These are phyloP conservation scores for Xylona heveae DNA, from an alignment of 495 filamentous ascomycete genomes.

Conservation along the genomic window DNA sequence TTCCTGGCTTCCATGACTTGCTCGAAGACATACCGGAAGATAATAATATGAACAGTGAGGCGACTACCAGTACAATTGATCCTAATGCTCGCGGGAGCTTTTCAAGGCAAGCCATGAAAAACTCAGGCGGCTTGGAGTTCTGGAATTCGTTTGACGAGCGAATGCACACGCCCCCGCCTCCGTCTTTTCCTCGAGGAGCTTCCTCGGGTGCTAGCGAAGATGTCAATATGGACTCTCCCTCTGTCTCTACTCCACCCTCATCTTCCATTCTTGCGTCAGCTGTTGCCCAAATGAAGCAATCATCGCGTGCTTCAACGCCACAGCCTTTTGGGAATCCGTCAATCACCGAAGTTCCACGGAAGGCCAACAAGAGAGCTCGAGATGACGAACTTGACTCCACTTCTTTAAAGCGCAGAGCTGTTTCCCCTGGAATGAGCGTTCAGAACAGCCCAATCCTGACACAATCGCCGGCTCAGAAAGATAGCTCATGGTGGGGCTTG, in stretches of 20 bases:
- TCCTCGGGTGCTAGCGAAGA: conserved; percentile 53
- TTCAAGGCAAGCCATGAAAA: conserved; percentile 45
- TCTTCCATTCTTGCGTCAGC: conserved; percentile 13
- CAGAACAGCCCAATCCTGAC: conserved; percentile 73
- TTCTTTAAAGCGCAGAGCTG: conserved; percentile 80
- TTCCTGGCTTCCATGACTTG: conserved; percentile 12
- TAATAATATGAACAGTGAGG: conserved; percentile 33
- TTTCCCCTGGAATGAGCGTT: conserved; percentile 79
- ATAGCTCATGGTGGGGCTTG: conserved; percentile 53
- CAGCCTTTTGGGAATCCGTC: conserved; percentile 29
- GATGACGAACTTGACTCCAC: conserved; percentile 85
- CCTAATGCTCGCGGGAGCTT: conserved; percentile 40
- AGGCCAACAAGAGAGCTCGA: conserved; percentile 55
- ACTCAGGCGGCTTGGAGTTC: conserved; percentile 50
- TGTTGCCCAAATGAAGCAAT: too few species aligned
- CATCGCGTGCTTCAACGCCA: too few species aligned
- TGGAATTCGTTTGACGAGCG: conserved; percentile 57
- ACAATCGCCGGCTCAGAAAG: conserved; percentile 53
- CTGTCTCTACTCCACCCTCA: too few species aligned
- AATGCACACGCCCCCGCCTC: conserved; percentile 43
- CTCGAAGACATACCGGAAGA: conserved; percentile 32
- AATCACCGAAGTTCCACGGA: conserved; percentile 29
- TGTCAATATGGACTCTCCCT: conserved; percentile 52
- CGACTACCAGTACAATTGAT: conserved; percentile 12
- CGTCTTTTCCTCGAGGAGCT: conserved; percentile 28